Base-by-base conservation (phyloP, 306 rosid species). In the Rosa multiflora region DNA sequence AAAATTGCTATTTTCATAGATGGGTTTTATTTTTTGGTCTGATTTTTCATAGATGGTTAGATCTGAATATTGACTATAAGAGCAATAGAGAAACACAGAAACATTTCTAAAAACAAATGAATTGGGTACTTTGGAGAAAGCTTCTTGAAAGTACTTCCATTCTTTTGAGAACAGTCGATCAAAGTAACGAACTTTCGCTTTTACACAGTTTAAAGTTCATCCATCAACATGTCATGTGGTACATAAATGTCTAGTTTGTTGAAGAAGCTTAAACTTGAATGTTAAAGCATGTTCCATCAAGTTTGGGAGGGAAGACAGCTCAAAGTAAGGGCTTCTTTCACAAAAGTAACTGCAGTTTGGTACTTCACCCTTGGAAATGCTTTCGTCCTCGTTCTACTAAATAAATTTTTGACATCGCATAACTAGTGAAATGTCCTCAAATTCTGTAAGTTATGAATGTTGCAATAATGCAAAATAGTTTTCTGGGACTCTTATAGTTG, bases 361-460 rank as follows among this genome's bases (percentile, higher is more conserved):
- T 59, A 23, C 37, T 59, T 21, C 66, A 20, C 5, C 29, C 2
- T 23, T 56, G 62, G 21, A 59, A 23, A 4, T 23, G 35, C 37
- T 59, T 23, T 59, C 23, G 12, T n/a, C 3, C 62, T n/a, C 8
- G 12, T 56, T 20, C 8, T 2, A 58, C 64, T 21, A 58, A 58
- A 21, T 69, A 69, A 42, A 8, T 5, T 11, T 59, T 23, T 59
- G 5, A 59, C 7, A 70, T 52, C 40, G 75, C 51, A 69, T 44
- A 80, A 40, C 80, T 58, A 80, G 75, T 78, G 85, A 77, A 79
- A 66, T 48, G 61, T 52, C 10, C 61, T 52, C 64, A 66, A 76
- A 77, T 78, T n/a, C 43, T 69, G 67, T 26, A 55, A 55, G 76
- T 66, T 53, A 85, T 76, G 62, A 61, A 67, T 74, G 76, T 80